Evolutionary conservation across 83 land plant species (phyloP).

Genomic region (Larix sibirica): DNA sequence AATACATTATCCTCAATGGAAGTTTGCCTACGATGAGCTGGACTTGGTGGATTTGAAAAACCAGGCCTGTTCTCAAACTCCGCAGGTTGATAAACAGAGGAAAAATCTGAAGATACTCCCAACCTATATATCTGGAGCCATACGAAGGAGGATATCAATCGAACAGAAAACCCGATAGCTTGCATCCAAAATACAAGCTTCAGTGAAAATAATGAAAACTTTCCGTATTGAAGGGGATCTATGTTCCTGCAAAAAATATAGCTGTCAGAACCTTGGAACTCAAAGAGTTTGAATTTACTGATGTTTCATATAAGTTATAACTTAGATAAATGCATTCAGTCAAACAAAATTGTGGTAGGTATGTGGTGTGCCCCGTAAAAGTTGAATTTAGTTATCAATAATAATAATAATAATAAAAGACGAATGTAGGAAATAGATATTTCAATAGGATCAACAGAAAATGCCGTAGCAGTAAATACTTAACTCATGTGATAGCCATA

Average conservation of each 20-base stretch:
- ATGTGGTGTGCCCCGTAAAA: too few species aligned
- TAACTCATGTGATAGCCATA: too few species aligned
- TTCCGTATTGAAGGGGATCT: conserved; percentile 38
- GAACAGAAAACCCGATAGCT: conserved; percentile 70
- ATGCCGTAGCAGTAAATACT: too few species aligned
- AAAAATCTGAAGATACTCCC: conserved; percentile 45
- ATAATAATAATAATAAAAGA: too few species aligned
- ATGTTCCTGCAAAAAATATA: conserved; percentile 54
- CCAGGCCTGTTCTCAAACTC: conserved; percentile 59
- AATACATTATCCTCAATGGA: conserved; percentile 54
- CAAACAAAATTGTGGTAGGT: too few species aligned
- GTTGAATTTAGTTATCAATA: too few species aligned
- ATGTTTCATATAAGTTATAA: too few species aligned
- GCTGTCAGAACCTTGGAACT: too few species aligned
- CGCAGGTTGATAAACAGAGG: conserved; percentile 21
- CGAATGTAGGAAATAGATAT: too few species aligned
- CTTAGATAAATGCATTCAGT: too few species aligned
- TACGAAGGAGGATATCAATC: conserved; percentile 70
- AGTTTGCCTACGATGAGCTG: conserved; percentile 29
- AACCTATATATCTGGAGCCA: conserved; percentile 95
- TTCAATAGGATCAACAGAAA: too few species aligned
- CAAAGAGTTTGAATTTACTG: too few species aligned
- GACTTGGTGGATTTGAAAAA: conserved; percentile 45
- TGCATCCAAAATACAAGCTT: conserved; percentile 75
- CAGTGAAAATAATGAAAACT: conserved; percentile 60